Evolutionary conservation across 345 rosid genomes (phyloP).

Genomic region (Brassica napus): Da-Ae NC_063449.1:18898001-18898500

Average conservation of each 20-base stretch:
- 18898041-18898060: not conserved
- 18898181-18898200: not conserved
- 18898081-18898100: too few species aligned
- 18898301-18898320: not conserved
- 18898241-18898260: not conserved
- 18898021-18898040: not conserved
- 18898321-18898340: slow-evolving; percentile 53
- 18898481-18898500: slow-evolving; percentile 73
- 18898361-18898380: slow-evolving; percentile 91
- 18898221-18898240: not conserved
- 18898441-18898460: not conserved
- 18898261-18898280: not conserved
- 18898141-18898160: not conserved
- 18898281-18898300: not conserved
- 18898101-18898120: too few species aligned
- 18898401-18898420: not conserved
- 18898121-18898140: not conserved
- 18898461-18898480: slow-evolving; percentile 71
- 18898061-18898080: not conserved
- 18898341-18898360: slow-evolving; percentile 84
- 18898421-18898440: not conserved
- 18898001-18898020: not conserved
- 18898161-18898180: not conserved
- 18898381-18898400: slow-evolving; percentile 19
- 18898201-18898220: not conserved